Evolutionary conservation across 176 grass and related monocot genomes (phyloP).

Genomic region (Avena insularis): DNA sequence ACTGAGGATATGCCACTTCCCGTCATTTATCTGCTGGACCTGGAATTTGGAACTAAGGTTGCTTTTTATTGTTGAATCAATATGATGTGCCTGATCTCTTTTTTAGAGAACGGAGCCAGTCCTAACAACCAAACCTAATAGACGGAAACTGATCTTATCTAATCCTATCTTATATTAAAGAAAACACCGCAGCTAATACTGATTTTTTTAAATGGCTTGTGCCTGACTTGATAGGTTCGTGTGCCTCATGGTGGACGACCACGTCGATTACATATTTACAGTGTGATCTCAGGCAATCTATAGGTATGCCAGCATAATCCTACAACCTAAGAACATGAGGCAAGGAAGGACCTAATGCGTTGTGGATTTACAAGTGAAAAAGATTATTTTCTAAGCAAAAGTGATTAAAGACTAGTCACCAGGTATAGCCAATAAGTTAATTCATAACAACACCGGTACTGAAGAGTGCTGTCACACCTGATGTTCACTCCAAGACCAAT

Average conservation of each 20-base stretch:
- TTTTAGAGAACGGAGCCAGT: not conserved
- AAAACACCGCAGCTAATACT: not conserved
- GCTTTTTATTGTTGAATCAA: not conserved
- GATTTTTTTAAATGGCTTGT: not conserved
- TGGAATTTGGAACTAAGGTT: not conserved
- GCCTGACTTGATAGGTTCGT: conserved; percentile 13
- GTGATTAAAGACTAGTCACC: conserved; percentile 12
- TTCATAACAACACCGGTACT: conserved; percentile 19
- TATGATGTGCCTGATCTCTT: not conserved
- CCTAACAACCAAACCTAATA: not conserved
- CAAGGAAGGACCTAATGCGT: not conserved
- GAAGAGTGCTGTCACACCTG: conserved; percentile 58
- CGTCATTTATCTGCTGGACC: not conserved
- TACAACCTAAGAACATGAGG: conserved; percentile 20
- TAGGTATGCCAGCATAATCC: not conserved
- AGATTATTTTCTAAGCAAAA: not conserved
- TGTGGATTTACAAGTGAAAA: conserved; percentile 4
- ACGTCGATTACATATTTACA: not conserved
- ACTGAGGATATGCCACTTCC: not conserved
- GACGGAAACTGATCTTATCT: not conserved
- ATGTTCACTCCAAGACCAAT: conserved; percentile 94
- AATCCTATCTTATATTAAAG: not conserved
- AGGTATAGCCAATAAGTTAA: conserved; percentile 12
- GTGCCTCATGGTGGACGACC: not conserved
- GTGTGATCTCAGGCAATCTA: conserved; percentile 5